phyloP scores from a whole-genome alignment of 768 basidiomycete species.

The Tricholoma sp. region DNA sequence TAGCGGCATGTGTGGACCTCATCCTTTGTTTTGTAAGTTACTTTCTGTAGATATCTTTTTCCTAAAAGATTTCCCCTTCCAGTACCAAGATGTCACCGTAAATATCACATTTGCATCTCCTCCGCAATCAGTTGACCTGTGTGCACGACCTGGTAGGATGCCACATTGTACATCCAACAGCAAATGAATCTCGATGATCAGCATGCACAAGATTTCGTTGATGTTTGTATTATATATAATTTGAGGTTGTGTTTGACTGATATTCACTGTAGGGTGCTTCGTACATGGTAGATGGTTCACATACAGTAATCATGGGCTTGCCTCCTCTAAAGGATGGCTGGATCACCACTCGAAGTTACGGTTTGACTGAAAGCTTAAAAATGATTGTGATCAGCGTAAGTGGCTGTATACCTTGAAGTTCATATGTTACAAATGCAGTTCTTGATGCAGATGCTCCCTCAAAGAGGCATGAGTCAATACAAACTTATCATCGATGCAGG shows the following conservation, averaged over 20 bases:
- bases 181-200: not conserved
- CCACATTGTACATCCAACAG: not conserved
- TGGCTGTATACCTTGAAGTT: not conserved
- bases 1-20: too few species aligned
- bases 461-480: not conserved
- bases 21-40: too few species aligned
- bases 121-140: not conserved
- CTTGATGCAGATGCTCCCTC: not conserved
- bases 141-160: not conserved
- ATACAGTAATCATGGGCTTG: conserved; percentile 36
- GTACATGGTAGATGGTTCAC: not conserved
- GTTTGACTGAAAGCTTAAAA: conserved; percentile 30
- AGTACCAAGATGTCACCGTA: not conserved
- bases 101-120: not conserved
- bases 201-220: not conserved
- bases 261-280: not conserved
- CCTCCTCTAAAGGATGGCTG: conserved; percentile 32
- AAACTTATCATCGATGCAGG: not conserved
- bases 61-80: not conserved
- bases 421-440: not conserved
- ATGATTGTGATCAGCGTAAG: not conserved
- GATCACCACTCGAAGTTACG: conserved; percentile 36
- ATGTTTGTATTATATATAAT: not conserved
- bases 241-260: not conserved
- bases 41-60: too few species aligned